Evolutionary conservation across 2,329 filamentous ascomycete species (phyloP).

Genomic region (Diplodia sapinea): DNA sequence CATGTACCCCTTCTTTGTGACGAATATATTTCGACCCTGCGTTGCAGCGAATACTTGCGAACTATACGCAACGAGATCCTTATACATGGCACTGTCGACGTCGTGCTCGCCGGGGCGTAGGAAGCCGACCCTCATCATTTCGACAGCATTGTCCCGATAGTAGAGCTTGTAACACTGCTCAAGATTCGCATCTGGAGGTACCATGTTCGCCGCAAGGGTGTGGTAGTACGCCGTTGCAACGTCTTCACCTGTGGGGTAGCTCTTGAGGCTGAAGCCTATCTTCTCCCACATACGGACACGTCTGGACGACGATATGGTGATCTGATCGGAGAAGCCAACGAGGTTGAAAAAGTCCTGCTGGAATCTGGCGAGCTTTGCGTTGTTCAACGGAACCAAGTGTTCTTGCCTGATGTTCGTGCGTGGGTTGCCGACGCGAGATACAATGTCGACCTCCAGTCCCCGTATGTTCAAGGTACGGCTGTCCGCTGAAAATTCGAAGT

Average conservation of each 20-base stretch:
- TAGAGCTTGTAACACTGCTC: not conserved
- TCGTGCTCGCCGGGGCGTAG: no score
- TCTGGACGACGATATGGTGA: not conserved
- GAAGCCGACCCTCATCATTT: not conserved
- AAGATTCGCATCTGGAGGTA: not conserved
- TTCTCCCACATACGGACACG: not conserved
- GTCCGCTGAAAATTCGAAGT: not conserved
- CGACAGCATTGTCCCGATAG: not conserved
- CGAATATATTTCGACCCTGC: constrained; percentile 31
- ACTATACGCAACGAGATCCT: not conserved
- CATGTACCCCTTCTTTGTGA: constrained; percentile 35
- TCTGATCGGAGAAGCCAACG: not conserved
- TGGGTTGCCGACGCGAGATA: not conserved
- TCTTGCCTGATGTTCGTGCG: not conserved
- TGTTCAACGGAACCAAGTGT: no score
- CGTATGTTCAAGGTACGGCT: not conserved
- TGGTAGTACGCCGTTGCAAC: not conserved
- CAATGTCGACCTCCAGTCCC: not conserved
- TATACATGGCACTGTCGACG: not conserved
- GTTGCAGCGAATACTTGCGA: not conserved
- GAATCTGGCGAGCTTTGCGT: not conserved
- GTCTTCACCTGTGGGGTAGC: not conserved
- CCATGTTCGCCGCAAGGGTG: not conserved
- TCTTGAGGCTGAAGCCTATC: not conserved
- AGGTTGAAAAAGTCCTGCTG: not conserved